phyloP scores from a whole-genome alignment of 163 green algal species.

The Chlorella variabilis region DNA sequence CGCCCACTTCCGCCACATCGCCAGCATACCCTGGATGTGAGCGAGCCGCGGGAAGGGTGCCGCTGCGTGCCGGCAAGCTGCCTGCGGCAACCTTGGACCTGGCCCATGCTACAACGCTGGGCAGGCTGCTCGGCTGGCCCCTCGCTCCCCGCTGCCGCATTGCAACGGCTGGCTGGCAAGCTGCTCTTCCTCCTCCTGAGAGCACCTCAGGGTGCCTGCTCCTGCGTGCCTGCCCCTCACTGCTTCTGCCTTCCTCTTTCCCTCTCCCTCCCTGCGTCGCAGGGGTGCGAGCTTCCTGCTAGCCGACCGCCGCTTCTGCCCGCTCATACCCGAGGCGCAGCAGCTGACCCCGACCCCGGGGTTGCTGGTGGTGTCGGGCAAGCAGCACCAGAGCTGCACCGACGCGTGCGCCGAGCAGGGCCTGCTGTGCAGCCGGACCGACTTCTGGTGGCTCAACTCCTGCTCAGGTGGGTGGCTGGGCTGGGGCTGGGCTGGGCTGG shows the following conservation, averaged over 20 bases:
- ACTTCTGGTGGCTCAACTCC: slow-evolving; percentile 66
- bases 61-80: too few relatives aligned
- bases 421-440: slow-evolving; percentile 40
- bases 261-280: neutral
- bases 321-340: slow-evolving; percentile 47
- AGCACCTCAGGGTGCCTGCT: too few relatives aligned
- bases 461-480: slow-evolving; percentile 31
- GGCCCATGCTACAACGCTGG: too few relatives aligned
- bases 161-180: too few relatives aligned
- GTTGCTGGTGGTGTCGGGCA: slow-evolving; percentile 10
- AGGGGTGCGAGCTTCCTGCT: slow-evolving; percentile 50
- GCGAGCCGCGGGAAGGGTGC: too few relatives aligned
- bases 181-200: too few relatives aligned
- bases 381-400: slow-evolving; percentile 32
- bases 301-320: slow-evolving; percentile 53
- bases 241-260: too few relatives aligned
- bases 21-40: slow-evolving; percentile 39
- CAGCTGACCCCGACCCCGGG: slow-evolving; percentile 19
- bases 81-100: too few relatives aligned
- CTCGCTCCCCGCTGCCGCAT: too few relatives aligned
- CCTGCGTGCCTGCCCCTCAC: too few relatives aligned
- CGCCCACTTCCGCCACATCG: slow-evolving; percentile 44
- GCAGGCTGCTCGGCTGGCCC: too few relatives aligned
- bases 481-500: too few relatives aligned
- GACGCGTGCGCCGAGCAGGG: slow-evolving; percentile 34